Evolutionary conservation across 305 asterid genomes (phyloP).

Genomic region (Fraxinus greggii): DNA sequence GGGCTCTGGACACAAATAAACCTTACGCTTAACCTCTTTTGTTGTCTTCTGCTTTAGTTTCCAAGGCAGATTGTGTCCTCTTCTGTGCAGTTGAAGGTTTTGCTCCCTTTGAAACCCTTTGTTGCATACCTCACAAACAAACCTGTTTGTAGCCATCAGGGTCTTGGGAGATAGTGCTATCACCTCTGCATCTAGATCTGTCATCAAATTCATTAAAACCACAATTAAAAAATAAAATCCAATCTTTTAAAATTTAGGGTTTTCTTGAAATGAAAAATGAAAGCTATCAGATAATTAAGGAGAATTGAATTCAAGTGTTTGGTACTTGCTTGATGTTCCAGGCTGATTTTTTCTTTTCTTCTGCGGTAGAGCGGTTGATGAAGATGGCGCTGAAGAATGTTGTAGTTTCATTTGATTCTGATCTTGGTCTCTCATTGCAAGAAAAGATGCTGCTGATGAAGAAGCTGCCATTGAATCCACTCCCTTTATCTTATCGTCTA

Average conservation of each 20-base stretch:
- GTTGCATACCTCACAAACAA: conserved; percentile 76
- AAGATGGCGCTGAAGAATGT: conserved; percentile 23
- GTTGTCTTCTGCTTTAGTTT: conserved; percentile 64
- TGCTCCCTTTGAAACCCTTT: conserved; percentile 84
- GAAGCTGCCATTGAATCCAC: conserved; percentile 45
- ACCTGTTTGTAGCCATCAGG: conserved; percentile 81
- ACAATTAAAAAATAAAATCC: not conserved
- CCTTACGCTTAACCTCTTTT: conserved; percentile 59
- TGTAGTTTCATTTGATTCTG: conserved; percentile 37
- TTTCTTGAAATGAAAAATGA: not conserved
- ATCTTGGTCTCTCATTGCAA: conserved; percentile 48
- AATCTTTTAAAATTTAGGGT: conserved; percentile 16
- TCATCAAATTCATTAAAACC: not conserved
- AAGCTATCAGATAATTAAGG: not conserved
- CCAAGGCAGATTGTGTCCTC: conserved; percentile 89
- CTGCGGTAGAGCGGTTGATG: conserved; percentile 24
- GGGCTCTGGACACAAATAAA: conserved; percentile 80
- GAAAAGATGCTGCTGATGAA: conserved; percentile 48
- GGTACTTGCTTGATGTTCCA: conserved; percentile 79
- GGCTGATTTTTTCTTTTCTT: conserved; percentile 70
- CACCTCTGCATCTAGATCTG: conserved; percentile 79
- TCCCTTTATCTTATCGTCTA: not conserved
- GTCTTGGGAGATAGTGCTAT: conserved; percentile 83
- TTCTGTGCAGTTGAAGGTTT: conserved; percentile 72
- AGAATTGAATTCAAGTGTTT: not conserved